Base-by-base conservation (phyloP, 805 yeast genomes). In the Nematodospora valgi region DNA sequence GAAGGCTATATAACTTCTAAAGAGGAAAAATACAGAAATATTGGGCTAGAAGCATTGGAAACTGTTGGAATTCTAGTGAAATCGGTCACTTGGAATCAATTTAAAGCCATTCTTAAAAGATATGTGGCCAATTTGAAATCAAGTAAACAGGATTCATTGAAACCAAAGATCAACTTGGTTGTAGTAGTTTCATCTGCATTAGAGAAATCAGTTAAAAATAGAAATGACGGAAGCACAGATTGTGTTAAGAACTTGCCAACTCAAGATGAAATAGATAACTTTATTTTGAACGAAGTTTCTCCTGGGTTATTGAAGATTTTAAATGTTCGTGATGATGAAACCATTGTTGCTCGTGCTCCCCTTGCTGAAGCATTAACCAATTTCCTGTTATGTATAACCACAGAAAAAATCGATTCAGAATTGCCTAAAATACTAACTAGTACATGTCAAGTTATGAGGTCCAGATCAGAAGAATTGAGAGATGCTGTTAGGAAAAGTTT, bases 391-490 rank as follows among this genome's bases (percentile, higher is more conserved):
- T 77, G 86, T 33, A 67, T 91, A 27, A 64, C 82, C 0, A 66
- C 70, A 8, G 80, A 76, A 2, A 64, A 67, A 16, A 63, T 85
- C 18, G 73, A 71, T 13, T 50, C 68, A 4, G 76, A 79, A 32
- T 68, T 93, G 16, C 95, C 98, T 0, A 93, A 94, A 16, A 73
- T 84, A 9, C 67, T 93, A 44, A 85, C 96, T 0, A 78, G 80
- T 44, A 71, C 88, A n/a, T 88, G 96, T 55, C 97, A 91, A 54
- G 82, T 86, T 20, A 68, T 93, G 56, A 72, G 96, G 46, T 78
- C 93, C 18, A 78, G 86, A 52, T 76, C 89, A 3, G 96, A 87
- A 56, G 95, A 84, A 41, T 66, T 89, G 26, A 79, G 98, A 62
- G 96, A 93, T 51, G 77, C 86, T 2, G 82, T 86, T 7, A 74